Evolutionary conservation across 2,329 filamentous ascomycete species (phyloP), one percentile per base, ranked within the genome.

Genomic region (Achaetomium macrosporum): DNA sequence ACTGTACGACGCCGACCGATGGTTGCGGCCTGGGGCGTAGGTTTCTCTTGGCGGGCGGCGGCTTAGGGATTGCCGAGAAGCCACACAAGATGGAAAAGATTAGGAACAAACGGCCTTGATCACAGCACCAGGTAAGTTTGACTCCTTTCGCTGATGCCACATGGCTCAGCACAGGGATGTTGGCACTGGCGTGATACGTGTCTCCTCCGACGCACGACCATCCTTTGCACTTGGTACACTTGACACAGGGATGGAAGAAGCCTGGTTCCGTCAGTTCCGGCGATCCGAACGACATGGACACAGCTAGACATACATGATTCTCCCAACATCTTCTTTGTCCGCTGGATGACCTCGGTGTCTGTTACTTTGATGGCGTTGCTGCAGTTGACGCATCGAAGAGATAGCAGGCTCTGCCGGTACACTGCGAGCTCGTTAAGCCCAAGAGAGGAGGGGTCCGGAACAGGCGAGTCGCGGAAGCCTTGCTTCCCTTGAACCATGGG

Each of bases 11-110:
- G 20, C 20, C 17, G 20, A 13, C 25, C 11, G 41, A 33, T 11
- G 46, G 10, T 19, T 53, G 25, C 35, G 47, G 13, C 43, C 41
- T 56, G n/a, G 39, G n/a, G 17, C 8, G 15, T 0, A 25, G 3
- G 9, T 45, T 33, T 5, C 52, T 42, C 9, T 20, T 35, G 3
- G 31, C 12, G 7, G 29, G 1, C 11, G 35, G 15, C 15, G 42
- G 20, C 15, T 52, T 48, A 11, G 42, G 40, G 35, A n/a, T 13
- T 7, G 41, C 1, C 20, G 51, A 43, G 11, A 39, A 43, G 1
- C 64, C 64, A 20, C 62, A 63, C 9, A 59, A 54, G 1, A 65
- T 50, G 8, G 57, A 52, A 48, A 60, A 62, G 30, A 63, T 48
- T 15, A 65, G 54, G 40, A 63, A 62, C 16, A 62, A 19, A 11